Evolutionary conservation across 495 filamentous ascomycete species (phyloP), one percentile per base, ranked within the genome.

Genomic region (Penicillium manginii): DNA sequence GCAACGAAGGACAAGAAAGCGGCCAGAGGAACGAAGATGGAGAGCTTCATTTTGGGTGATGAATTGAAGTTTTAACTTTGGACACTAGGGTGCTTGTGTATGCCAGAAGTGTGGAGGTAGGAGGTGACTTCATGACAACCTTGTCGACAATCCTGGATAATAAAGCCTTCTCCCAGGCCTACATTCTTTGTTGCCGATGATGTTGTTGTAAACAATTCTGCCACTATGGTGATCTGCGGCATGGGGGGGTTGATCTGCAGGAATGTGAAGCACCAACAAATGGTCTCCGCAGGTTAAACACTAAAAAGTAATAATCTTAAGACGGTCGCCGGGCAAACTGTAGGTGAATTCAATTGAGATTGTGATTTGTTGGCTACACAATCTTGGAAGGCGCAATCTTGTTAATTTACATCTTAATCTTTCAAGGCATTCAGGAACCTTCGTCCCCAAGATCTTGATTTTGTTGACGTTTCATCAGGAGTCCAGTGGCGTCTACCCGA

Each of bases 41-140:
- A 68, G 43, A 70, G 65, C 60, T 64, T 70, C 67, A 70, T 70
- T 40, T 59, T 64, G 51, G 54, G 4, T 10, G 17, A 21, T 29
- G 10, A 8, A 5, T 47, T 23, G 2, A 12, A 9, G 26, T 11
- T 50, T 31, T n/a, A 17, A 10, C 9, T 7, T 35, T 8, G 32
- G 11, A n/a, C 26, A 21, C 9, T 42, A 22, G 23, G n/a, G 17
- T 42, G 17, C 14, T 8, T 26, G 33, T 17, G 40, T 29, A 29
- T 29, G 26, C 6, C 6, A 29, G 26, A n/a, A 23, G 42, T 19
- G 39, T 21, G 26, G 22, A 47, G 43, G 15, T 9, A 22, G 40
- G 45, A 26, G 2, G 42, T n/a, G n/a, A 17, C 17, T 9, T 26
- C 19, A 47, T 23, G 19, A 14, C 6, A 21, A 12, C 21, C 15